Evolutionary conservation across 768 basidiomycete species (phyloP).

Genomic region (Suillus placidus): DNA sequence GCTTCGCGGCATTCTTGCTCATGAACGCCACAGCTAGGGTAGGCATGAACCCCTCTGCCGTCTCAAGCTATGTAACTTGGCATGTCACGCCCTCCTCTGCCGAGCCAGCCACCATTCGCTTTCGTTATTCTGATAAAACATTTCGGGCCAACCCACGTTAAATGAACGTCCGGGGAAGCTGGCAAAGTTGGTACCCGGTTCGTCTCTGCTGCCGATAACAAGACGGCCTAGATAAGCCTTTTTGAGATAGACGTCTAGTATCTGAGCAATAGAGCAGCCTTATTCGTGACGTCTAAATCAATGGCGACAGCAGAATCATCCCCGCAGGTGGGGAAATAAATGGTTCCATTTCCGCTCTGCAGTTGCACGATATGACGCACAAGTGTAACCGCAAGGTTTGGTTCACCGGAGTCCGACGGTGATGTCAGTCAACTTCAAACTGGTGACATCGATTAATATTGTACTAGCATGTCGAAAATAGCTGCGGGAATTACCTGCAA

Average conservation of each 20-base stretch:
- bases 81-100: constrained; percentile 26
- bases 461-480: constrained; percentile 71
- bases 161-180: constrained; percentile 40
- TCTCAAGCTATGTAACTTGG: constrained; percentile 31
- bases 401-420: constrained; percentile 71
- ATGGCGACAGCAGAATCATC: constrained; percentile 22
- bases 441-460: constrained; percentile 54
- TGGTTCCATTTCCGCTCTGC: constrained; percentile 22
- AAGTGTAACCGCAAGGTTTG: constrained; percentile 63
- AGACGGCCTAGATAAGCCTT: constrained; percentile 29
- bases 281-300: constrained; percentile 17
- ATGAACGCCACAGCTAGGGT: constrained; percentile 50
- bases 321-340: constrained; percentile 19
- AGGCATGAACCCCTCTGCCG: constrained; percentile 38
- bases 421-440: constrained; percentile 60
- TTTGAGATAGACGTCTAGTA: constrained; percentile 35
- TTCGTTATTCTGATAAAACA: constrained; percentile 28
- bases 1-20: constrained; percentile 54
- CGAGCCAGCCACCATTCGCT: constrained; percentile 35
- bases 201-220: constrained; percentile 47
- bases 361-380: constrained; percentile 58
- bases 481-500: constrained; percentile 58
- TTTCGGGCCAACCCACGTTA: constrained; percentile 33
- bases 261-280: constrained; percentile 17
- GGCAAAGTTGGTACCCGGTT: constrained; percentile 45